Percentiles rank a stretch among this genome's conserved stretches.
phyloP scores from a whole-genome alignment of 164 flowering plant genomes.

The Vitis amurensis region DNA sequence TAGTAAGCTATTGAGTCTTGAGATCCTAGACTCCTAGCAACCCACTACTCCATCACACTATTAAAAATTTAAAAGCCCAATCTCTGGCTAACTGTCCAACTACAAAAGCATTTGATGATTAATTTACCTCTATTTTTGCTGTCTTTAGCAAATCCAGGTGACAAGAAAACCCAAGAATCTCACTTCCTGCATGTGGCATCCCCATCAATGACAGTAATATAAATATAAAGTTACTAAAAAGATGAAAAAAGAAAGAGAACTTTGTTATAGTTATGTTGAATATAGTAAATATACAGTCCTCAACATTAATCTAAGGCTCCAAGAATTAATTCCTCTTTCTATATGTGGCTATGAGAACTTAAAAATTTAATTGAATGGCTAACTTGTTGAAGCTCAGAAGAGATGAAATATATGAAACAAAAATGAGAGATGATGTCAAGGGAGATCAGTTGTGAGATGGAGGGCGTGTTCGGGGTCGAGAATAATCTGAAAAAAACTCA shows the following conservation, averaged over 20 bases:
- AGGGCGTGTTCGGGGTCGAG: constrained; percentile 33
- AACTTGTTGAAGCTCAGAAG: neutral
- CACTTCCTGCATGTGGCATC: constrained; percentile 22
- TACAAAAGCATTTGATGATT: neutral
- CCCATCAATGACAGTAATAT: constrained; percentile 8
- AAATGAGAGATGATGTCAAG: too few species aligned
- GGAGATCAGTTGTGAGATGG: constrained; percentile 35
- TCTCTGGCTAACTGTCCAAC: neutral
- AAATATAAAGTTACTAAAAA: neutral
- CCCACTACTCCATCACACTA: too few species aligned
- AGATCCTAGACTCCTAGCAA: too few species aligned
- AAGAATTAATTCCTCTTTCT: too few species aligned
- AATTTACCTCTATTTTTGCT: constrained; percentile 14
- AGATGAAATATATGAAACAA: too few species aligned
- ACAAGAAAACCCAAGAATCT: constrained; percentile 5
- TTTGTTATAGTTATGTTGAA: neutral
- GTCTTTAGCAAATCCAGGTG: constrained; percentile 10
- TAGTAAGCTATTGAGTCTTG: too few species aligned
- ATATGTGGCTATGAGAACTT: too few species aligned
- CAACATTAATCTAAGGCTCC: too few species aligned
- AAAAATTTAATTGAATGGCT: neutral
- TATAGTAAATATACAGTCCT: too few species aligned
- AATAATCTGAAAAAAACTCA: constrained; percentile 36
- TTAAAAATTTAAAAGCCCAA: too few species aligned
- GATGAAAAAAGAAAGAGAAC: neutral